These are phyloP conservation scores for Beauveria asiatica DNA, from an alignment of 2,329 filamentous ascomycete genomes.

Conservation along the genomic window DNA sequence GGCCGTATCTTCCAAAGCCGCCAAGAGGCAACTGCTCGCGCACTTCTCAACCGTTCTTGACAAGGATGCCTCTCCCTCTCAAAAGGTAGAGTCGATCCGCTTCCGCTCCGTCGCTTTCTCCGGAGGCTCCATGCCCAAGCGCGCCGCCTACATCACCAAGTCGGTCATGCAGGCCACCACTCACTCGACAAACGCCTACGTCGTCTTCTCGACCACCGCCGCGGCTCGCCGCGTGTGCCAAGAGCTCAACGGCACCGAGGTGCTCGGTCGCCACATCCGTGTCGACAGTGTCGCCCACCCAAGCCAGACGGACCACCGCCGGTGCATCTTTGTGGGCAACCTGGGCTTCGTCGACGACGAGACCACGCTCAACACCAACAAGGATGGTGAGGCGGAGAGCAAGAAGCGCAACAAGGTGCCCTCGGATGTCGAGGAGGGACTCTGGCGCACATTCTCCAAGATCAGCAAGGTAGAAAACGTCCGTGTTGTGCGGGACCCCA, in stretches of 20 bases:
- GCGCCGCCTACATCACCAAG: slow-evolving; percentile 88
- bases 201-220: slow-evolving; percentile 68
- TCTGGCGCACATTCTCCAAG: slow-evolving; percentile 73
- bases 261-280: slow-evolving; percentile 80
- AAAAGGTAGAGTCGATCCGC: slow-evolving; percentile 81
- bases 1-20: slow-evolving; percentile 73
- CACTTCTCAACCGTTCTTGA: slow-evolving; percentile 72
- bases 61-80: slow-evolving; percentile 40
- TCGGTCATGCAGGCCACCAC: slow-evolving; percentile 86
- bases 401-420: slow-evolving; percentile 69
- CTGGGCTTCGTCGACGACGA: slow-evolving; percentile 94
- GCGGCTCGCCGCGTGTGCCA: slow-evolving; percentile 70
- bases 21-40: slow-evolving; percentile 66
- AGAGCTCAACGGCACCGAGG: slow-evolving; percentile 71
- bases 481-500: slow-evolving; percentile 79
- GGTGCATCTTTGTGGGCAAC: slow-evolving; percentile 95
- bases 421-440: slow-evolving; percentile 83
- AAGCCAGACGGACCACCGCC: slow-evolving; percentile 68
- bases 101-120: slow-evolving; percentile 91
- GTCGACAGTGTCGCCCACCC: slow-evolving; percentile 90
- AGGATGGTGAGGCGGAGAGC: slow-evolving; percentile 57
- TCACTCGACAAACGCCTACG: slow-evolving; percentile 89
- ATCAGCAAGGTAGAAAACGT: slow-evolving; percentile 83
- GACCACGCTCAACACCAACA: slow-evolving; percentile 55
- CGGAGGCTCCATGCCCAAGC: slow-evolving; percentile 70